Evolutionary conservation across 306 rosid species (phyloP).

Genomic region (Herpetospermum pedunculosum): DNA sequence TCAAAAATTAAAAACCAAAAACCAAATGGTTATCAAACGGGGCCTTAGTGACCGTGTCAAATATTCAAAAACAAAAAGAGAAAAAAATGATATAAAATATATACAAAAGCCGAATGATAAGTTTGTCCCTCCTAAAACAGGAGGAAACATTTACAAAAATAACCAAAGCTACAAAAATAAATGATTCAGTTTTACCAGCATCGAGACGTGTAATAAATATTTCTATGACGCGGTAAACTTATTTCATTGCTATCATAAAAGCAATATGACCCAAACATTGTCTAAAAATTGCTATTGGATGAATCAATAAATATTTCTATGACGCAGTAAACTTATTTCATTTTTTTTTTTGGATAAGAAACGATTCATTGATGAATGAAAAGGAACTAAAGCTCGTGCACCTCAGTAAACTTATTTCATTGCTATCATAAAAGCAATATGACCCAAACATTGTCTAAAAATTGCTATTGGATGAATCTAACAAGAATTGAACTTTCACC

Average conservation of each 20-base stretch:
- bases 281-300: background rate
- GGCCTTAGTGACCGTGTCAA: background rate
- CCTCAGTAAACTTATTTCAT: background rate
- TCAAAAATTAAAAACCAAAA: too few species aligned
- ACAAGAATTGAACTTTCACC: constrained; percentile 37
- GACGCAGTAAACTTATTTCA: background rate
- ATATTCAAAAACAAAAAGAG: background rate
- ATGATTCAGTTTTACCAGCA: background rate
- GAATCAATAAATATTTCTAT: background rate
- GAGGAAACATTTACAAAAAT: background rate
- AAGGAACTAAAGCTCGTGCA: too few species aligned
- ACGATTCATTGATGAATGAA: too few species aligned
- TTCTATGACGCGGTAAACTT: background rate
- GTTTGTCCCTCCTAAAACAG: background rate
- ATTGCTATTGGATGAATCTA: background rate
- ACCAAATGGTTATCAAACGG: too few species aligned
- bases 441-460: background rate
- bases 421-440: background rate
- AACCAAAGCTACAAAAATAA: background rate
- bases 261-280: background rate
- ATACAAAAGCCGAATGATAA: background rate
- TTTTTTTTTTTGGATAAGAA: background rate
- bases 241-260: background rate
- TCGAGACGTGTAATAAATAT: background rate
- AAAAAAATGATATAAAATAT: background rate